These are phyloP conservation scores for Mortierella sp. DNA, from an alignment of 371 early-diverging fungal species.

Conservation along the genomic window DNA sequence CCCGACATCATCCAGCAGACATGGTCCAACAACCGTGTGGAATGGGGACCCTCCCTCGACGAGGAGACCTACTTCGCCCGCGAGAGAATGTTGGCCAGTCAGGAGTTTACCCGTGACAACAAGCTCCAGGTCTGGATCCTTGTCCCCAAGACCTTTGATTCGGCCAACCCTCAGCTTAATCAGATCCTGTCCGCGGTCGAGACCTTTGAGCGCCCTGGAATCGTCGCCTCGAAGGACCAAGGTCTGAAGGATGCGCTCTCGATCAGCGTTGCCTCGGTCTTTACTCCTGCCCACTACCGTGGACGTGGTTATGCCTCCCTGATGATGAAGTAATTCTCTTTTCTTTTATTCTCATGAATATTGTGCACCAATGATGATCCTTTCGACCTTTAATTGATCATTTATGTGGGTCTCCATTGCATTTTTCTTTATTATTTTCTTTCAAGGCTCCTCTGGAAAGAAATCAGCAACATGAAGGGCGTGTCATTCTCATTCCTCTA, in stretches of 20 bases:
- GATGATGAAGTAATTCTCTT: constrained; percentile 47
- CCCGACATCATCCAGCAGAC: constrained; percentile 43
- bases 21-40: constrained; percentile 45
- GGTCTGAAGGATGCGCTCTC: constrained; percentile 37
- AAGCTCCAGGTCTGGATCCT: constrained; percentile 57
- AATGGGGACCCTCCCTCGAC: constrained; percentile 54
- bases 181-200: constrained; percentile 50
- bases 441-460: constrained; percentile 41
- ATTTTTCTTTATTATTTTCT: not conserved
- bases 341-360: not conserved
- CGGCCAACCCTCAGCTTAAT: constrained; percentile 23
- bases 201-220: constrained; percentile 52
- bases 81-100: constrained; percentile 39
- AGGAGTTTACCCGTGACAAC: constrained; percentile 32
- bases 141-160: constrained; percentile 49
- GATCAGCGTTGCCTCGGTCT: constrained; percentile 60
- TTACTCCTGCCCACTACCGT: constrained; percentile 50
- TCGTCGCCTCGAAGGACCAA: constrained; percentile 24
- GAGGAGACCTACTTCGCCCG: constrained; percentile 50
- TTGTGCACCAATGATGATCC: not conserved
- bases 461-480: constrained; percentile 25
- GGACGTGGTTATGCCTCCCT: constrained; percentile 57
- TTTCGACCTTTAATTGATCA: not conserved
- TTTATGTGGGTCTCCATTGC: not conserved
- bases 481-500: constrained; percentile 51